Base-by-base conservation (phyloP, 495 filamentous ascomycete species). In the Margaritispora aquatica region DNA sequence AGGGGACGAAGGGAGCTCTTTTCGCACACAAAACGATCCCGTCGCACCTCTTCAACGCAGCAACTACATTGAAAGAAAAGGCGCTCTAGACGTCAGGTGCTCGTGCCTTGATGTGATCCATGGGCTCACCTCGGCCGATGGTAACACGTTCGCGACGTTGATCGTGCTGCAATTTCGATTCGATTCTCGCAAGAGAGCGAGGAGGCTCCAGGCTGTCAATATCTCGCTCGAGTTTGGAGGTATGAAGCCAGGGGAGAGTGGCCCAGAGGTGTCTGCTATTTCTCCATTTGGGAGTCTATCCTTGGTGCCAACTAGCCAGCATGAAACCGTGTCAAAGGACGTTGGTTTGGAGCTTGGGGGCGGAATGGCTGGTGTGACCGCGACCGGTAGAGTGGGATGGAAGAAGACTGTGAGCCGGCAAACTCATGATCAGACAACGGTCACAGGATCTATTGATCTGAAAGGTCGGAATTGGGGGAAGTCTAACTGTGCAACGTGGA, bases 131-230 rank as follows among this genome's bases (percentile, higher is more conserved):
- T 48, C 44, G 15, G 44, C 5, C 5, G 55, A 57, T 9, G 48
- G 49, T 1, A 26, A 19, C 9, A 54, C 57, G 17, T 15, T 7
- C 29, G 5, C 7, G 7, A 63, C 60, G 1, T 60, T 69, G 2
- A 34, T 69, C 13, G 60, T 69, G 27, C 56, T 59, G 15, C 59
- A 63, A 10, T 67, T 69, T 47, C 62, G 54, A 15, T 69, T 69
- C 58, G 47, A 61, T 41, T 0, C 46, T 1, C 57, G 44, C 22
- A 66, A 66, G 52, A 34, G 48, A 17, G 55, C 60, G 1, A 48
- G 65, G n/a, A 38, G 65, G 15, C 56, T 69, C 21, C 29, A 24
- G 4, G 21, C 20, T 20, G 67, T 50, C 15, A n/a, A 66, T 1
- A 54, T 69, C 15, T 51, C 20, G n/a, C 48, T 68, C 24, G 31